Conservation (phyloP, 225 moss, liverwort and hornwort genomes). For the Marchantia paleacea region DNA sequence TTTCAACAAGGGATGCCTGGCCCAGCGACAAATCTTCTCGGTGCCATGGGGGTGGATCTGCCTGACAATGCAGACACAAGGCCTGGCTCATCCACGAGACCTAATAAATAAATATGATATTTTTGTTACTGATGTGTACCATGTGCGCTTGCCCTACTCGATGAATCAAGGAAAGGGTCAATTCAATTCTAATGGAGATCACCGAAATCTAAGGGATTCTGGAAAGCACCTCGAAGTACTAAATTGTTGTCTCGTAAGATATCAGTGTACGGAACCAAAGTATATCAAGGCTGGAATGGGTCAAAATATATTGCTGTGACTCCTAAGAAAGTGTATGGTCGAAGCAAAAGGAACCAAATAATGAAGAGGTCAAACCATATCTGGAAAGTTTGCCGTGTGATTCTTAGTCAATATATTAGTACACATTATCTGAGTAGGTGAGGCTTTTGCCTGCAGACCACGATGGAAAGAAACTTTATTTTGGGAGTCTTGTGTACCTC, state of each 20-base stretch:
- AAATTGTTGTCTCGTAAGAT: neutral
- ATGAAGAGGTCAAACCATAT: no score
- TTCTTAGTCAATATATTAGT: no score
- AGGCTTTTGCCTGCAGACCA: slow-evolving; percentile 27
- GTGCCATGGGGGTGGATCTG: slow-evolving; percentile 79
- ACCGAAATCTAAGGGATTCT: neutral
- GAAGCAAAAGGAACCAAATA: no score
- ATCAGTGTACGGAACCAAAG: no score
- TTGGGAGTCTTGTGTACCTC: slow-evolving; percentile 13
- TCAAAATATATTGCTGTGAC: no score
- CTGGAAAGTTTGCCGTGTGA: no score
- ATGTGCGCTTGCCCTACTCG: neutral
- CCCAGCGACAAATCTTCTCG: slow-evolving; percentile 89
- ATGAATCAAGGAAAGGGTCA: neutral
- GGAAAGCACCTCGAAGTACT: neutral
- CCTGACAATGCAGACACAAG: slow-evolving; percentile 53
- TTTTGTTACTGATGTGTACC: neutral
- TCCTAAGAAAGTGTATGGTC: no score
- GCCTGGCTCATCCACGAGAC: slow-evolving; percentile 24
- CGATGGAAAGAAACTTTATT: slow-evolving; percentile 42
- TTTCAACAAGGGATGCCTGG: slow-evolving; percentile 98
- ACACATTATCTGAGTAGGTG: no score
- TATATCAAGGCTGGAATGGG: no score
- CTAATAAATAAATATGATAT: slow-evolving; percentile 20
- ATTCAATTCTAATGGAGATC: neutral